These are phyloP conservation scores for Boletus edulis DNA, from an alignment of 768 basidiomycete genomes.

Conservation along the genomic window DNA sequence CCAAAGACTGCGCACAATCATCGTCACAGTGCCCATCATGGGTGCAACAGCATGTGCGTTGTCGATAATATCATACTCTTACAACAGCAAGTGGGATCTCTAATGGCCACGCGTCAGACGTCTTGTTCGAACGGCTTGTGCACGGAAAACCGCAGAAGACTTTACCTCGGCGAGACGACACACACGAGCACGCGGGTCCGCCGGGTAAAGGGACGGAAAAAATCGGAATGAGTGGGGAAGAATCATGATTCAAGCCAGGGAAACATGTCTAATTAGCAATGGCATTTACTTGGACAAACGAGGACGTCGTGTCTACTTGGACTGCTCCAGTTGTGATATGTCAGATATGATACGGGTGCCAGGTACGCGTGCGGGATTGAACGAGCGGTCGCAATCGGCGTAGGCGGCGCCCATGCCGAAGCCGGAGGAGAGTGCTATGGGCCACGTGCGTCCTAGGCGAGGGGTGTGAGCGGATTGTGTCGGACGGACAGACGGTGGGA, in stretches of 20 bases:
- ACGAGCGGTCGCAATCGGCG: constrained; percentile 89
- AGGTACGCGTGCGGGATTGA: constrained; percentile 87
- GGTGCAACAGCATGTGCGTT: constrained; percentile 59
- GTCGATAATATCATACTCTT: constrained; percentile 11
- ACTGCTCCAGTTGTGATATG: constrained; percentile 39
- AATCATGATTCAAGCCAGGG: constrained; percentile 1
- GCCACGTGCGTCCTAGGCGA: constrained; percentile 82
- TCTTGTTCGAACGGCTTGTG: constrained; percentile 64
- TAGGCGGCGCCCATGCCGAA: constrained; percentile 87
- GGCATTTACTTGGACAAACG: neutral
- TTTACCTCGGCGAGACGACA: constrained; percentile 24
- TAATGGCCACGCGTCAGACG: constrained; percentile 39
- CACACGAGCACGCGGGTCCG: constrained; percentile 6
- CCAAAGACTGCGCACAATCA: constrained; percentile 49
- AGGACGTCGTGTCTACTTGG: constrained; percentile 15
- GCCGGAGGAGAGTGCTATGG: constrained; percentile 80
- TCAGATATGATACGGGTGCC: constrained; percentile 77
- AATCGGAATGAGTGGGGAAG: constrained; percentile 13
- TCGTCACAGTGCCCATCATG: constrained; percentile 63
- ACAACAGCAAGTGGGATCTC: neutral
- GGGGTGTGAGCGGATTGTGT: constrained; percentile 2
- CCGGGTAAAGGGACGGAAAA: constrained; percentile 11
- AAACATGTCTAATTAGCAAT: neutral
- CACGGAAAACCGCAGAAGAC: constrained; percentile 48
- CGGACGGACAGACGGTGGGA: constrained; percentile 19